phyloP scores from a whole-genome alignment of 176 grass and related monocot genomes.

The Dactylis glomerata region DNA sequence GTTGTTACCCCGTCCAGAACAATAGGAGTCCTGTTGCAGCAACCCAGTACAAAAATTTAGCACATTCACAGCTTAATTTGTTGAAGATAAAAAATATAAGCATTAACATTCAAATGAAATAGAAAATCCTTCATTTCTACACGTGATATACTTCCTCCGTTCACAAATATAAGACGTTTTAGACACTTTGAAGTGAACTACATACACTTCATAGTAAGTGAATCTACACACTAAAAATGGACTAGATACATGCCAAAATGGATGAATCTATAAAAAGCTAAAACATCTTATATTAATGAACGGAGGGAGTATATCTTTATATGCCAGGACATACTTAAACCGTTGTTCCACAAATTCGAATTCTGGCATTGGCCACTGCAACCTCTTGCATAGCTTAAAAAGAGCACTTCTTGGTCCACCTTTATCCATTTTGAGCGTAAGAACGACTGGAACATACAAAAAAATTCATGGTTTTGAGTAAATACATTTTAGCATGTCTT shows the following conservation, averaged over 20 bases:
- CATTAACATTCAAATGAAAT: constrained; percentile 25
- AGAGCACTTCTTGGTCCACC: constrained; percentile 73
- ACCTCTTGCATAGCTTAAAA: constrained; percentile 84
- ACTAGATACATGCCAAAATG: too few species aligned
- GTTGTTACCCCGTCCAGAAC: constrained; percentile 48
- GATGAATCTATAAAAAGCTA: too few species aligned
- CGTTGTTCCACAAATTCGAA: constrained; percentile 67
- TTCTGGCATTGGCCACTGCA: constrained; percentile 74
- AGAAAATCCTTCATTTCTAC: neutral
- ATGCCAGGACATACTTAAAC: constrained; percentile 50
- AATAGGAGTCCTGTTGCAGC: constrained; percentile 45
- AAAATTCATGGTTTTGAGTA: neutral
- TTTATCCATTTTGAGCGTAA: constrained; percentile 53
- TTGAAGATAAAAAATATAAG: neutral
- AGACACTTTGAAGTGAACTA: too few species aligned
- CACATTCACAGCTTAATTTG: neutral
- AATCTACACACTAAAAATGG: too few species aligned
- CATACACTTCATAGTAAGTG: too few species aligned
- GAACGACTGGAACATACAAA: constrained; percentile 37
- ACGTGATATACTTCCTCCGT: too few species aligned
- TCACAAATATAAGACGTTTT: too few species aligned
- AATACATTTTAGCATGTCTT: constrained; percentile 14
- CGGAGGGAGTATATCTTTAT: neutral
- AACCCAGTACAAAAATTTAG: constrained; percentile 4
- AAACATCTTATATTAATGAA: too few species aligned